phyloP scores from a whole-genome alignment of 2,329 filamentous ascomycete species.

The Neonectria punicea region DNA sequence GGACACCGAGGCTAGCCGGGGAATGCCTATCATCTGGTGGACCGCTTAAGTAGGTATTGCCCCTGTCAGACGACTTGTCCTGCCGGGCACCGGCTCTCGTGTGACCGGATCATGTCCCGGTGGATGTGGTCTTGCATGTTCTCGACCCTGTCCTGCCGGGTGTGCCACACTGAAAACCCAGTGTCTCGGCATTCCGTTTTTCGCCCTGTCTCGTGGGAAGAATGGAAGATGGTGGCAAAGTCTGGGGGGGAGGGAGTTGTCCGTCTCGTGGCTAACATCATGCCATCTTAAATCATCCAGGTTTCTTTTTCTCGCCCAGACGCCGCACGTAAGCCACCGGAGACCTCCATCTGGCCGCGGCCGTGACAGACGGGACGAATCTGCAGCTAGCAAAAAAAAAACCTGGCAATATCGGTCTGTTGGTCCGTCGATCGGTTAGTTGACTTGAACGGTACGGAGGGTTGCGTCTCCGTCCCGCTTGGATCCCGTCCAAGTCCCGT shows the following conservation, averaged over 20 bases:
- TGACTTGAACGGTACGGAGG: not conserved
- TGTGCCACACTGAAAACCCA: constrained; percentile 15
- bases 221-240: constrained; percentile 12
- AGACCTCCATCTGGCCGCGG: constrained; percentile 27
- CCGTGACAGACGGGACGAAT: constrained; percentile 1
- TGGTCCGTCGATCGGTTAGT: constrained; percentile 15
- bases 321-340: constrained; percentile 13
- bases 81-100: constrained; percentile 31
- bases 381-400: constrained; percentile 13
- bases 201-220: constrained; percentile 1
- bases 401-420: constrained; percentile 11
- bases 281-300: constrained; percentile 24
- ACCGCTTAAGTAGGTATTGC: constrained; percentile 16
- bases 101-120: constrained; percentile 33
- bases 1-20: constrained; percentile 33
- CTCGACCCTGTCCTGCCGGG: constrained; percentile 16
- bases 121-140: constrained; percentile 24
- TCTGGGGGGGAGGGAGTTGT: not conserved
- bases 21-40: constrained; percentile 28
- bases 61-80: constrained; percentile 25
- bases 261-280: constrained; percentile 15
- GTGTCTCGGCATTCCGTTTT: constrained; percentile 11
- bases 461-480: constrained; percentile 3
- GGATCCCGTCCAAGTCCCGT: constrained; percentile 7
- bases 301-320: not conserved